Conservation (phyloP, 768 basidiomycete genomes). For the Daedaleopsis nitida region DNA sequence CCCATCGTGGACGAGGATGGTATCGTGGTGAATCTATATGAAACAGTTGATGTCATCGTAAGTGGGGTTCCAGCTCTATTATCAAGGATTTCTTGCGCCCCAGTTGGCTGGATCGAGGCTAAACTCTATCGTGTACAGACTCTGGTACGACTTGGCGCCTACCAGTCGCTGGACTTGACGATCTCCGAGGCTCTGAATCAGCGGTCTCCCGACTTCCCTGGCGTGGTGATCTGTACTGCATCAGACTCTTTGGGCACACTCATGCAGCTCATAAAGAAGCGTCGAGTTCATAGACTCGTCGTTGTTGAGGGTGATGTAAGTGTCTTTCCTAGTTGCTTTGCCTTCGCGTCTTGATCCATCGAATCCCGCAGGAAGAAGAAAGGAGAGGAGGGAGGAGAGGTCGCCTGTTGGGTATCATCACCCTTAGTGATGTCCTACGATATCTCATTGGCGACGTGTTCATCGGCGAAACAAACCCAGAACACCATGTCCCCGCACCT, state of each 20-base stretch:
- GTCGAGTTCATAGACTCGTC: conserved; percentile 91
- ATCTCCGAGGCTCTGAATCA: conserved; percentile 91
- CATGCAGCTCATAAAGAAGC: conserved; percentile 88
- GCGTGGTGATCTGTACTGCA: conserved; percentile 94
- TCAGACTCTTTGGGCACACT: conserved; percentile 90
- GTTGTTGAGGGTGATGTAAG: conserved; percentile 90
- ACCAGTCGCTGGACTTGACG: conserved; percentile 93
- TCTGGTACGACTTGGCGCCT: conserved; percentile 90
- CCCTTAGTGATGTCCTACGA: conserved; percentile 84
- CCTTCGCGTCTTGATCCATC: neutral
- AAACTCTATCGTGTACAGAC: conserved; percentile 52
- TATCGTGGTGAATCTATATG: conserved; percentile 93
- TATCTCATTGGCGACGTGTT: conserved; percentile 71
- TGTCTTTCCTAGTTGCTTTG: conserved; percentile 10
- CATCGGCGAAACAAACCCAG: conserved; percentile 35
- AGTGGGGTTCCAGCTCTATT: conserved; percentile 27
- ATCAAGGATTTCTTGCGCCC: neutral
- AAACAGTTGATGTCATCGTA: conserved; percentile 99
- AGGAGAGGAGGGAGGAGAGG: conserved; percentile 80
- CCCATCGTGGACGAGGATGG: conserved; percentile 94
- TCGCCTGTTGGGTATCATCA: conserved; percentile 82
- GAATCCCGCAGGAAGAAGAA: conserved; percentile 67
- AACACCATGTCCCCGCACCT: neutral
- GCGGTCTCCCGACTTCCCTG: conserved; percentile 93
- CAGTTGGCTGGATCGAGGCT: neutral